Evolutionary conservation across 1,284 basidiomycete species (phyloP).

Genomic region (Ustilago loliicola): DNA sequence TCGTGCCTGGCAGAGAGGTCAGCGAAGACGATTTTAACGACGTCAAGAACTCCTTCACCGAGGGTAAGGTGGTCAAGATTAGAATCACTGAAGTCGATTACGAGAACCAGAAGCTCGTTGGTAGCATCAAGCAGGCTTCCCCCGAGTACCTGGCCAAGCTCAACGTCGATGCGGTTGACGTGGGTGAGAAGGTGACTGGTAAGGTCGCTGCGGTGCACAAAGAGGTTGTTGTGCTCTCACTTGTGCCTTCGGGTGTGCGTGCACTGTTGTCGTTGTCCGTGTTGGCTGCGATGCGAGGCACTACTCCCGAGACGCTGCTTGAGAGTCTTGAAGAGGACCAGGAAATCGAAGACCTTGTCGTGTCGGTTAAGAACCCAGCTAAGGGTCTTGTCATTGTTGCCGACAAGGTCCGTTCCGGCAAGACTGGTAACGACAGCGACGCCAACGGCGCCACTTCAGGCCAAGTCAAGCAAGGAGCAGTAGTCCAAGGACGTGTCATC

Average conservation of each 20-base stretch:
- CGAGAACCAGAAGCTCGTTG: constrained; percentile 79
- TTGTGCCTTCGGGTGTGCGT: constrained; percentile 75
- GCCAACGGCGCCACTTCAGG: constrained; percentile 18
- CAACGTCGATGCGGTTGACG: constrained; percentile 62
- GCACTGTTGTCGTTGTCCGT: constrained; percentile 88
- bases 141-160: constrained; percentile 62
- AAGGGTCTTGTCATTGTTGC: constrained; percentile 82
- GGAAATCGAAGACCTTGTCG: constrained; percentile 81
- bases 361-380: constrained; percentile 89
- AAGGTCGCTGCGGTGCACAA: constrained; percentile 63
- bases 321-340: constrained; percentile 80
- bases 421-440: not conserved
- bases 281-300: constrained; percentile 83
- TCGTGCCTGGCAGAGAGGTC: constrained; percentile 74
- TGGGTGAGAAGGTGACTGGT: constrained; percentile 65
- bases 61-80: constrained; percentile 83
- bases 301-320: constrained; percentile 80
- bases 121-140: constrained; percentile 85
- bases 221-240: constrained; percentile 64
- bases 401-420: constrained; percentile 42
- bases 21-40: constrained; percentile 55
- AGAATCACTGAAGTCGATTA: constrained; percentile 82
- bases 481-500: constrained; percentile 51
- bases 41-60: constrained; percentile 78
- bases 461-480: constrained; percentile 37